Evolutionary conservation across 768 basidiomycete genomes (phyloP), one percentile per base, ranked within the genome.

Genomic region (Daedaleopsis nitida): DNA sequence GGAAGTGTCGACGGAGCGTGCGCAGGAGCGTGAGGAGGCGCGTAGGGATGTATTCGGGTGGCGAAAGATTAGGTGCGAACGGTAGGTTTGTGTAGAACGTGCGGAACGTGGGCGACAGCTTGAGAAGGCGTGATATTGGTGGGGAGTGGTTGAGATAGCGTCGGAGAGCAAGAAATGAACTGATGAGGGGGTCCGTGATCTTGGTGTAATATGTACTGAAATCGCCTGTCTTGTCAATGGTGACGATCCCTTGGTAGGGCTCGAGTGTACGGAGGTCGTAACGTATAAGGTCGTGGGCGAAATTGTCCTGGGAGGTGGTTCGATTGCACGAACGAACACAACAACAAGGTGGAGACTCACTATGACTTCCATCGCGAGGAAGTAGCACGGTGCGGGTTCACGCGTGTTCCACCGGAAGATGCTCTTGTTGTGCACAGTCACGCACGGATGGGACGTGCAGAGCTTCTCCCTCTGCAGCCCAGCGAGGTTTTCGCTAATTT

Each of bases 341-440:
- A 54, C 13, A 19, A 5, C n/a, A 47, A 3, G 57, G 55, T 48
- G 14, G 6, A 54, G 19, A 83, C 91, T 77, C 73, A 95, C 92
- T 58, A 97, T 83, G 37, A 99, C 97, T 78, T 99, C 97, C 80
- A 98, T 84, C 2, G 94, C 96, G 23, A 99, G 73, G 68, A 99
- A 88, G 73, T 90, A 98, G 74, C 96, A 98, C 42, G 94, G 91
- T 3, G 94, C 86, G 0, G 85, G 79, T 63, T 94, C 91, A 57
- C 77, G 83, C 35, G 74, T 80, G 53, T 87, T 78, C 92, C 93
- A 97, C 44, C 88, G 88, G 69, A 96, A 96, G 51, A 96, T 85
- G 68, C 93, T 94, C 70, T 85, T 82, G 74, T 94, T 84, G 37
- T 81, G 75, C 9, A 96, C 80, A 48, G 77, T 82, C 32, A 87